Evolutionary conservation across 2,329 filamentous ascomycete genomes (phyloP).

Genomic region (Parascedosporium putredinis): DNA sequence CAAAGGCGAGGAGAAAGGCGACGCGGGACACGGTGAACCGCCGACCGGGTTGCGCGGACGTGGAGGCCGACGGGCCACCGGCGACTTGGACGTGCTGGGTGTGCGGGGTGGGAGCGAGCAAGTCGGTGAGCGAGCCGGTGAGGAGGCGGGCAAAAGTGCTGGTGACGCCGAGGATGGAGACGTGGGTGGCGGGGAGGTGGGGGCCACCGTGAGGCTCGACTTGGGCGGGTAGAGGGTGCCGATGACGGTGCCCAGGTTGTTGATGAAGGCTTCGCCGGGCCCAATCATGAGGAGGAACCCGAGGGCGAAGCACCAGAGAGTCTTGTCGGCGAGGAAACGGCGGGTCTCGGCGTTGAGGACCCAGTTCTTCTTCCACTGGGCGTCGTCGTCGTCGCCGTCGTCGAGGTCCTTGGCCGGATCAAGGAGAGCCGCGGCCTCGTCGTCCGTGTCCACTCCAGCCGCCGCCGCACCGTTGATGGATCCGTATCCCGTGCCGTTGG

Average conservation of each 20-base stretch:
- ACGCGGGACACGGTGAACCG: conserved; percentile 64
- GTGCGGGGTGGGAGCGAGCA: conserved; percentile 62
- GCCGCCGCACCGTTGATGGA: conserved; percentile 35
- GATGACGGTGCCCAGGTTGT: conserved; percentile 91
- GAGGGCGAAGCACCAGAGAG: conserved; percentile 89
- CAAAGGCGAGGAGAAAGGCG: conserved; percentile 66
- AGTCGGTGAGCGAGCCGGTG: conserved; percentile 78
- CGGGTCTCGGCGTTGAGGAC: conserved; percentile 85
- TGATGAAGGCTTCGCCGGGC: conserved; percentile 95
- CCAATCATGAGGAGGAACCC: conserved; percentile 92
- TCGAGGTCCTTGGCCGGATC: conserved; percentile 27
- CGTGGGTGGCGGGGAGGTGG: conserved; percentile 73
- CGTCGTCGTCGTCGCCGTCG: conserved; percentile 36
- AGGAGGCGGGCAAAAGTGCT: conserved; percentile 86
- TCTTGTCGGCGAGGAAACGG: conserved; percentile 73
- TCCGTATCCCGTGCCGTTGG: conserved; percentile 48
- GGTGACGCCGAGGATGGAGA: conserved; percentile 82
- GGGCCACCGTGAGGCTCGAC: conserved; percentile 14
- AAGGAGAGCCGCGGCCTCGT: conserved; percentile 31
- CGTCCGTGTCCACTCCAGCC: conserved; percentile 33
- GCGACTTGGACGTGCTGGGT: conserved; percentile 44
- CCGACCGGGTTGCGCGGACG: too few species aligned
- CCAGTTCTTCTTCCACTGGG: conserved; percentile 70
- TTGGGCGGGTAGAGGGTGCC: conserved; percentile 59
- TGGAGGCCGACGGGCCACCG: conserved; percentile 14